Base-by-base conservation (phyloP, 768 basidiomycete species). In the Nidularia sp. region DNA sequence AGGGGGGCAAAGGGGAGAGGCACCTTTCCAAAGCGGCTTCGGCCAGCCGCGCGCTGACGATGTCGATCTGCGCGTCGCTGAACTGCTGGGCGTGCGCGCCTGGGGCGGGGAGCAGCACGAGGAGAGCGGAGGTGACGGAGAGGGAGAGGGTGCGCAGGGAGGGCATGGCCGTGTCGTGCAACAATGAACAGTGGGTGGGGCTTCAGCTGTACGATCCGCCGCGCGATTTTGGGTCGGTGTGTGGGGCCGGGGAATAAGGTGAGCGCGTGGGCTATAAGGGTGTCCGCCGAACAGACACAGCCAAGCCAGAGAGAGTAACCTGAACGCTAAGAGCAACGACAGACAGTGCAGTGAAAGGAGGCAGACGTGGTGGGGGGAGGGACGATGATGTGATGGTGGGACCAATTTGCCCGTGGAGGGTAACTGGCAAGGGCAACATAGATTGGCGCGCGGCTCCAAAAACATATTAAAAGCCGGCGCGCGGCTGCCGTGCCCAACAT, bases 21-120 rank as follows among this genome's bases (percentile, higher is more conserved):
- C 43, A 74, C 77, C 76, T 77, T 32, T 60, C 50, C 33, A 60
- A 57, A 13, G 75, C 72, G 6, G 67, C 60, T 34, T 73, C 69
- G 6, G 67, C 71, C 12, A 78, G 55, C 2, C 72, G 63, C 3
- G 61, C 57, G 45, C 68, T 70, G 25, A 78, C 62, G 6, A 65
- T 55, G 10, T 57, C 58, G 34, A 76, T 52, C 43, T 70, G 69
- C 6, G 59, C 59, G 41, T 67, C 60, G 46, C 9, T 54, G 34
- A 10, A 25, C 39, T 29, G 9, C n/a, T 48, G 33, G 34, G 48
- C 12, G 10, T 10, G 12, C 12, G 12, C 10, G 39, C 12, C 39
- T 10, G 39, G 39, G 39, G 15, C 12, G 48, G 25, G 15, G 29
- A 35, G 9, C 6, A 29, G 33, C 25, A 32, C 25, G 47, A n/a